A percentile compares a stretch with the other conserved stretches of the same genome.
Evolutionary conservation across 352 stramenopile genomes (phyloP).

Genomic region (Globisporangium heterothallicum): DNA sequence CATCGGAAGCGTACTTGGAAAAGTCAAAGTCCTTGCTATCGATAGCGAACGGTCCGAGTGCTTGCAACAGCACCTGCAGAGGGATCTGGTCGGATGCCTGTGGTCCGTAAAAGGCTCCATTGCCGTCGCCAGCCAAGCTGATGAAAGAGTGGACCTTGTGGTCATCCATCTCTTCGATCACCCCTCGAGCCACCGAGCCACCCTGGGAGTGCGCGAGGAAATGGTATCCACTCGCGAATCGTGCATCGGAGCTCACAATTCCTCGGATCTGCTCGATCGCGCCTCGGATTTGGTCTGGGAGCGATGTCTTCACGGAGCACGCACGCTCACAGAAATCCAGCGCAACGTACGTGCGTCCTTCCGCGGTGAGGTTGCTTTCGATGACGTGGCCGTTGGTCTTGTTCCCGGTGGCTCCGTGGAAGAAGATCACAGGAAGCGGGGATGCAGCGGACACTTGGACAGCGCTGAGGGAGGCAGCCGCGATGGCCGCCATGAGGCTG

Average conservation of each 20-base stretch:
- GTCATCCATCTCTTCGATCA: constrained; percentile 56
- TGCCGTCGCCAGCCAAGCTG: constrained; percentile 30
- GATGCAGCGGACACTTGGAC: background rate
- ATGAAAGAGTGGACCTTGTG: constrained; percentile 45
- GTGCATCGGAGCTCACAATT: constrained; percentile 15
- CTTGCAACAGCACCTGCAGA: constrained; percentile 11
- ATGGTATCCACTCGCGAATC: constrained; percentile 31
- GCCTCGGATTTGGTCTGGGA: constrained; percentile 29
- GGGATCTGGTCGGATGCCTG: constrained; percentile 17
- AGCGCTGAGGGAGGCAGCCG: background rate
- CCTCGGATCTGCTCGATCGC: constrained; percentile 32
- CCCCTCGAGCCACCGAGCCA: constrained; percentile 27
- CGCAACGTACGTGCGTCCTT: constrained; percentile 24
- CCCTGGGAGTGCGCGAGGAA: constrained; percentile 50
- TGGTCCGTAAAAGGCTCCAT: constrained; percentile 46
- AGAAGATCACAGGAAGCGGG: constrained; percentile 39
- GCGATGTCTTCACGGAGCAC: constrained; percentile 20
- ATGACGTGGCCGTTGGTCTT: constrained; percentile 16
- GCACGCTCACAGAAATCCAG: constrained; percentile 31
- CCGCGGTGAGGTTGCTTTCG: constrained; percentile 23
- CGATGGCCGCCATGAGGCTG: background rate
- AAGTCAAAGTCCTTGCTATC: constrained; percentile 25
- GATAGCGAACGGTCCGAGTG: constrained; percentile 18
- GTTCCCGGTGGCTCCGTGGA: constrained; percentile 34
- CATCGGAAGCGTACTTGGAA: constrained; percentile 19